Conservation (phyloP, 2,329 filamentous ascomycete species). For the Trichoderma semiorbis region DNA sequence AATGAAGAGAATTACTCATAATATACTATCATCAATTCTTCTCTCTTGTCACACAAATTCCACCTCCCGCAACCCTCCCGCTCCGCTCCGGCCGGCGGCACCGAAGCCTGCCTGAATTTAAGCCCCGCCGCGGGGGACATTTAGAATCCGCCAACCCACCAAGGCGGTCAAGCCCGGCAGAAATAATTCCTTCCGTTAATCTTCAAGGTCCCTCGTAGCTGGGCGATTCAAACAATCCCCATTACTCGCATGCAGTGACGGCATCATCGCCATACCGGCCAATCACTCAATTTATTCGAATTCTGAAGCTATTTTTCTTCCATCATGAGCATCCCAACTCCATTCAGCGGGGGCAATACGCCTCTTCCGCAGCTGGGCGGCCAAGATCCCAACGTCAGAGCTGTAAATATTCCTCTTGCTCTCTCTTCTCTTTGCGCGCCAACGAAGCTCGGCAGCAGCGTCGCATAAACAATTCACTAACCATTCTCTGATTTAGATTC, state of each 20-base stretch:
- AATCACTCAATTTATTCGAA: background rate
- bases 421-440: background rate
- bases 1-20: too few relatives aligned
- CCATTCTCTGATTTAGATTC: slow-evolving; percentile 54
- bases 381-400: slow-evolving; percentile 52
- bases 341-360: slow-evolving; percentile 23
- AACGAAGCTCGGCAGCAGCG: background rate
- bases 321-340: slow-evolving; percentile 40
- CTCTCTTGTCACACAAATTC: background rate
- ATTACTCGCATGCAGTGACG: background rate
- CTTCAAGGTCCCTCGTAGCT: background rate
- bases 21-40: background rate
- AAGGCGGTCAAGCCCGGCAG: slow-evolving; percentile 39
- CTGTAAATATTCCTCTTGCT: slow-evolving; percentile 38
- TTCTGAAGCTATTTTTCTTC: background rate
- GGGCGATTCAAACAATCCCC: background rate
- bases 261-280: background rate
- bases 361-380: slow-evolving; percentile 30
- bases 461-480: background rate
- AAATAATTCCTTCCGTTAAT: slow-evolving; percentile 32
- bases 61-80: background rate
- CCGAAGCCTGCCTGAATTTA: background rate
- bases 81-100: background rate
- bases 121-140: slow-evolving; percentile 23
- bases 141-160: slow-evolving; percentile 20